Conservation (phyloP, 208 protist genomes). For the Blechomonas ayalai region DNA sequence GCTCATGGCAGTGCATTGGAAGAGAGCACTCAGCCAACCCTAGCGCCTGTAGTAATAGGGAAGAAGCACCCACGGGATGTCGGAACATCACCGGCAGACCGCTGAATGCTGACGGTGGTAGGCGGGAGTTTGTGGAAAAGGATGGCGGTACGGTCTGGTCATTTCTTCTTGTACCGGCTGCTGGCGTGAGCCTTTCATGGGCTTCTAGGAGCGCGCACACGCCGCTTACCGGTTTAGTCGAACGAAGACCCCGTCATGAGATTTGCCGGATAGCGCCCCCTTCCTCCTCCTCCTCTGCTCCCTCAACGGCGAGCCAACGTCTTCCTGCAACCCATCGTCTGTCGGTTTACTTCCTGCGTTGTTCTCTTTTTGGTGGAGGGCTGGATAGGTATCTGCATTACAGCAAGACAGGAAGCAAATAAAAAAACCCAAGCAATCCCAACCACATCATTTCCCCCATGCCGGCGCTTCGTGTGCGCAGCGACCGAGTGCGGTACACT, state of each 20-base stretch:
- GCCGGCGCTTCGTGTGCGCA: slow-evolving; percentile 39
- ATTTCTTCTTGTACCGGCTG: no score
- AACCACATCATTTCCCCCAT: slow-evolving; percentile 7
- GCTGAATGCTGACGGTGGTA: neutral
- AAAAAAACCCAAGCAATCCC: neutral
- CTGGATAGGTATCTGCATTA: neutral
- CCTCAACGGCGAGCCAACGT: no score
- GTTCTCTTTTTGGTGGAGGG: neutral
- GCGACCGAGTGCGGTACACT: slow-evolving; percentile 61
- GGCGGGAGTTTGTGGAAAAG: no score
- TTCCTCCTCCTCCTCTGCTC: no score
- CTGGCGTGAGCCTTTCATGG: no score
- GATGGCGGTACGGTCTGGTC: no score
- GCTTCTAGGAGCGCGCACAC: no score
- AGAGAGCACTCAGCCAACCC: neutral
- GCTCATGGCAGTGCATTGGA: slow-evolving; percentile 19
- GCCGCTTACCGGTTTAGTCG: no score
- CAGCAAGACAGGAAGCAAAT: neutral
- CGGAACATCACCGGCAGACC: neutral
- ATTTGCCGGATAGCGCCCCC: no score
- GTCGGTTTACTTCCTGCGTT: no score
- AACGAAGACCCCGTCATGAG: no score
- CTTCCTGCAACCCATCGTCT: no score
- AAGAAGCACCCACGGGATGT: slow-evolving; percentile 2
- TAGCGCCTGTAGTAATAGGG: slow-evolving; percentile 8